Evolutionary conservation across 768 basidiomycete species (phyloP).

Genomic region (Hygrophoropsis aurantiaca): DNA sequence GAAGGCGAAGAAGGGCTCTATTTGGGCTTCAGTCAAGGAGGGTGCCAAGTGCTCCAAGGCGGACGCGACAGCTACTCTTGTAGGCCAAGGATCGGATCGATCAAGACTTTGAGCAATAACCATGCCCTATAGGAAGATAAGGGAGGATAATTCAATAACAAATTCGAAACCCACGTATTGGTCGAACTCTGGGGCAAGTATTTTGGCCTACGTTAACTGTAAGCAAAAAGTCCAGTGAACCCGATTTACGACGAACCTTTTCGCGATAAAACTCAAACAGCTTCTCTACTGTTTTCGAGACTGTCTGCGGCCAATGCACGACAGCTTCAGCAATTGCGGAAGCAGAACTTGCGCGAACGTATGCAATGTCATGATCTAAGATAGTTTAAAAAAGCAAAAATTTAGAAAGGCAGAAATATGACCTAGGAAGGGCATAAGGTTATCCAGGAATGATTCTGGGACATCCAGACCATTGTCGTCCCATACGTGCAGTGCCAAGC

Average conservation of each 20-base stretch:
- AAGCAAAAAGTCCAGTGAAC: background rate
- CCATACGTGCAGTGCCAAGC: conserved; percentile 82
- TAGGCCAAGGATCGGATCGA: conserved; percentile 84
- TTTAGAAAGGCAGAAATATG: conserved; percentile 15
- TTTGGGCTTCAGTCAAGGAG: conserved; percentile 56
- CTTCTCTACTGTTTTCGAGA: conserved; percentile 44
- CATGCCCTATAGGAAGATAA: conserved; percentile 68
- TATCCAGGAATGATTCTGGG: conserved; percentile 56
- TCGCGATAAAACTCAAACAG: conserved; percentile 80
- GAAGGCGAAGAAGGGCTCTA: conserved; percentile 79
- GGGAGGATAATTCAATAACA: too few species aligned
- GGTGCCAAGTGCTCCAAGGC: conserved; percentile 70
- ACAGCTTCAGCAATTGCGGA: conserved; percentile 76
- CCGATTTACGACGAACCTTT: conserved; percentile 48
- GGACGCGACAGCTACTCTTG: conserved; percentile 71
- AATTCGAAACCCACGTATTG: conserved; percentile 62
- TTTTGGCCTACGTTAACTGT: conserved; percentile 58
- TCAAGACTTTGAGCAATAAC: conserved; percentile 85
- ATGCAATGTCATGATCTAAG: conserved; percentile 74
- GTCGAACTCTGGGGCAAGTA: conserved; percentile 90
- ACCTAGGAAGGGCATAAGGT: conserved; percentile 73
- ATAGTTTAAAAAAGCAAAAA: conserved; percentile 3
- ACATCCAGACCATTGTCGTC: conserved; percentile 95
- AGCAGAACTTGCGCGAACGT: conserved; percentile 75
- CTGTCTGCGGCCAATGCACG: conserved; percentile 64